A percentile compares a stretch with the other conserved stretches of the same genome.
Evolutionary conservation across 345 rosid species (phyloP).

Genomic region (Corymbia maculata): DNA sequence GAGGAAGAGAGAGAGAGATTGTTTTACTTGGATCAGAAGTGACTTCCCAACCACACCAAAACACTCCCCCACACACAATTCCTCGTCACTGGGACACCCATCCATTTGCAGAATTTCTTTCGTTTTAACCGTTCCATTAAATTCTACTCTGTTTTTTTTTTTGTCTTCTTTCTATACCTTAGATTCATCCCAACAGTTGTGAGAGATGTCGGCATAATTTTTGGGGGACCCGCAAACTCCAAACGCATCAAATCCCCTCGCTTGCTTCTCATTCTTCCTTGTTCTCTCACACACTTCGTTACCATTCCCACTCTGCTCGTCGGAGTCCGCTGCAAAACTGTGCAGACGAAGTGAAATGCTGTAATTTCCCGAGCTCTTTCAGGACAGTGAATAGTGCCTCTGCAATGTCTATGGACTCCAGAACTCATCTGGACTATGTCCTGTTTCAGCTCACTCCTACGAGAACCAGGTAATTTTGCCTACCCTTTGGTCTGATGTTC

Average conservation of each 20-base stretch:
- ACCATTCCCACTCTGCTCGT: background rate
- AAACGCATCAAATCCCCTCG: background rate
- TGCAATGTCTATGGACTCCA: slow-evolving; percentile 52
- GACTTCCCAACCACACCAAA: slow-evolving; percentile 19
- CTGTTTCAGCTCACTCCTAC: slow-evolving; percentile 97
- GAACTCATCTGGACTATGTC: slow-evolving; percentile 71
- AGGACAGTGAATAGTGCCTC: background rate
- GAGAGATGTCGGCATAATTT: background rate
- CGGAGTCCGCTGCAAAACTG: background rate
- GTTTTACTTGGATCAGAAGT: background rate
- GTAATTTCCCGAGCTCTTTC: background rate
- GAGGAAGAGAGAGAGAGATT: background rate
- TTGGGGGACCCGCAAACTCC: background rate
- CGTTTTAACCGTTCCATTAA: background rate
- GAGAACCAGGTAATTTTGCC: slow-evolving; percentile 66
- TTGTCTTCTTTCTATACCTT: background rate
- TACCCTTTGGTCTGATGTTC: background rate
- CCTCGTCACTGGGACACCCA: slow-evolving; percentile 3
- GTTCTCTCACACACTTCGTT: background rate
- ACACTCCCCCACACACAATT: background rate
- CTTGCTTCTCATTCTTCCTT: background rate
- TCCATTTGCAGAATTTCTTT: background rate
- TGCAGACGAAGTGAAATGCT: background rate
- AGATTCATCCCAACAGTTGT: background rate
- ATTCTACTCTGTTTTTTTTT: background rate